Evolutionary conservation across 202 grass and related monocot species (phyloP).

Genomic region (Cymbopogon flexuosus): DNA sequence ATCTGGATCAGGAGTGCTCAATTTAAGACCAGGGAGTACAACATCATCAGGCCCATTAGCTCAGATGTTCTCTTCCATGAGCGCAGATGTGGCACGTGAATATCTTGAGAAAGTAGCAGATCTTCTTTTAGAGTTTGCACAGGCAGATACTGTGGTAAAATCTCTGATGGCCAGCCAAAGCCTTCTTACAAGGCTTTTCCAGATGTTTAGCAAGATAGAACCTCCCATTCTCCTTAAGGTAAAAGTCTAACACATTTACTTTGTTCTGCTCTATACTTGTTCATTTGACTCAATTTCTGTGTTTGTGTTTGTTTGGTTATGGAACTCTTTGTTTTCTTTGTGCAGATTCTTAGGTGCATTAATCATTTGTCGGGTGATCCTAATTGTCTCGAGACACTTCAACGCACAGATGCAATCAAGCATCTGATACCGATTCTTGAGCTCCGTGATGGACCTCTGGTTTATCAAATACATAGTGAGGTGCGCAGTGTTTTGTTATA

Average conservation of each 20-base stretch:
- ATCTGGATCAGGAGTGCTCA: slow-evolving; percentile 96
- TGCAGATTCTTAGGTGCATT: slow-evolving; percentile 93
- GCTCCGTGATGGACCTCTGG: slow-evolving; percentile 81
- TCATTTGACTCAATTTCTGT: slow-evolving; percentile 29
- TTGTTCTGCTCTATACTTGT: slow-evolving; percentile 25
- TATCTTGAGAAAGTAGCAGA: slow-evolving; percentile 97
- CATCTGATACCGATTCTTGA: slow-evolving; percentile 97
- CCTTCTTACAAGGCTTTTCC: slow-evolving; percentile 79
- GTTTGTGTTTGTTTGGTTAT: slow-evolving; percentile 3
- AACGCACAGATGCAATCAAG: slow-evolving; percentile 96
- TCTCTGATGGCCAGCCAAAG: slow-evolving; percentile 76
- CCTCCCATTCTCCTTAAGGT: slow-evolving; percentile 95
- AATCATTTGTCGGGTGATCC: slow-evolving; percentile 98
- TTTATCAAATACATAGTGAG: slow-evolving; percentile 93
- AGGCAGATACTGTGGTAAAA: slow-evolving; percentile 87
- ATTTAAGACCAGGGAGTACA: slow-evolving; percentile 96
- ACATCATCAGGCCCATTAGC: slow-evolving; percentile 87
- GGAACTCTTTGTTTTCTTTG: slow-evolving; percentile 12
- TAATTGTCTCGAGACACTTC: slow-evolving; percentile 96
- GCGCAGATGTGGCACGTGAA: slow-evolving; percentile 80
- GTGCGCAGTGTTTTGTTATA: slow-evolving; percentile 26
- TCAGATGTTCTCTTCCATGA: slow-evolving; percentile 94
- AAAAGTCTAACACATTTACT: slow-evolving; percentile 22
- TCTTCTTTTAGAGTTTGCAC: slow-evolving; percentile 95
- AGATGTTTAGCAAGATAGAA: slow-evolving; percentile 99